A percentile compares a stretch with the other conserved stretches of the same genome.
These are phyloP conservation scores for Coemansia linderi DNA, from an alignment of 371 early-diverging fungal species.

Conservation along the genomic window DNA sequence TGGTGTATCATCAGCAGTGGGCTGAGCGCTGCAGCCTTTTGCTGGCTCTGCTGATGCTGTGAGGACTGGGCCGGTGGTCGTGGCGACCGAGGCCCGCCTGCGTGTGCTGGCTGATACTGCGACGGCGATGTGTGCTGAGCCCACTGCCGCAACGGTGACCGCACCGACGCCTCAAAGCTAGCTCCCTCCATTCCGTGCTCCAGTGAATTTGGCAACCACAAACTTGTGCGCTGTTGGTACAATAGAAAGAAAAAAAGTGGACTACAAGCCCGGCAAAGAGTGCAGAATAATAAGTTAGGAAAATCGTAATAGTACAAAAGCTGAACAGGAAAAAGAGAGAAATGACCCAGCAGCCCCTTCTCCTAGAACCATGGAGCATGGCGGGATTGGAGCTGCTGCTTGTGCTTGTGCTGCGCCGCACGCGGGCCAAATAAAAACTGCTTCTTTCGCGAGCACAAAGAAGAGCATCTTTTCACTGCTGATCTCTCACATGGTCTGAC, in stretches of 20 bases:
- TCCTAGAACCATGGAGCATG: background rate
- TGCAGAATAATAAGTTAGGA: background rate
- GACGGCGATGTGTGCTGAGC: slow-evolving; percentile 15
- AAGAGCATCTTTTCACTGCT: background rate
- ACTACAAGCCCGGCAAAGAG: background rate
- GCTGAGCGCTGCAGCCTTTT: background rate
- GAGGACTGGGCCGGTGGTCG: background rate
- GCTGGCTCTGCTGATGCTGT: slow-evolving; percentile 2
- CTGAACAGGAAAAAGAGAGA: background rate
- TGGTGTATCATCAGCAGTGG: background rate
- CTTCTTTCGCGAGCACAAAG: slow-evolving; percentile 5
- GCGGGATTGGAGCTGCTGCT: background rate
- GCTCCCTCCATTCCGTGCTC: slow-evolving; percentile 8
- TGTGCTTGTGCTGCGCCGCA: slow-evolving; percentile 3
- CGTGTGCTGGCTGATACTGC: slow-evolving; percentile 7
- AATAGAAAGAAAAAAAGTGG: background rate
- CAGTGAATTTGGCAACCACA: background rate
- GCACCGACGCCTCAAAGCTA: slow-evolving; percentile 10
- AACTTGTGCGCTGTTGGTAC: background rate
- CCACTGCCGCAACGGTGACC: slow-evolving; percentile 18
- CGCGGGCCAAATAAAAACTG: background rate
- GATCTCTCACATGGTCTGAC: background rate
- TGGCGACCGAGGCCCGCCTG: slow-evolving; percentile 1
- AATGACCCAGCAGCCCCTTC: background rate
- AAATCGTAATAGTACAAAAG: background rate